phyloP scores from a whole-genome alignment of 331 rosid species.

The Malus hybrid region DNA sequence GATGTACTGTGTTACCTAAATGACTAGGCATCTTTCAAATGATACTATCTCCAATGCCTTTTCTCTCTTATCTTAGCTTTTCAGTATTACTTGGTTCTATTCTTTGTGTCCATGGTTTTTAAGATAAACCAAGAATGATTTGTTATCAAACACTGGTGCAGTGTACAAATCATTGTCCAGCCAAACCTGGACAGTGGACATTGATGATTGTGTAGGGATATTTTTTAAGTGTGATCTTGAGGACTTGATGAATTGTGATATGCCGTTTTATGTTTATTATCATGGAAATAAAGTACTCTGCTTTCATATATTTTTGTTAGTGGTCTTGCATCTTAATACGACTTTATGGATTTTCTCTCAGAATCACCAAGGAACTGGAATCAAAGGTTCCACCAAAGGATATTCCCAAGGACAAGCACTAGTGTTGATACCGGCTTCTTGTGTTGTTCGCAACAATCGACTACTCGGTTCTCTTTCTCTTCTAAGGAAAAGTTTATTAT shows the following conservation, averaged over 20 bases:
- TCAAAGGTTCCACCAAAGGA: constrained; percentile 55
- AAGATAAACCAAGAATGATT: background rate
- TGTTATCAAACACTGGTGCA: background rate
- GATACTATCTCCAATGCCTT: background rate
- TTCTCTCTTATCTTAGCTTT: background rate
- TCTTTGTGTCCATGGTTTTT: background rate
- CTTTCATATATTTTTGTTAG: background rate
- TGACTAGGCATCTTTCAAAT: background rate
- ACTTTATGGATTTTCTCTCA: constrained; percentile 26
- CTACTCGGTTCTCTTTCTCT: background rate
- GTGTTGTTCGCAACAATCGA: background rate
- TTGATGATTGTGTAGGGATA: background rate
- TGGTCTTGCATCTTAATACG: background rate
- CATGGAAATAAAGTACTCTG: background rate
- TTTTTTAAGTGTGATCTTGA: background rate
- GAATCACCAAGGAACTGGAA: constrained; percentile 62
- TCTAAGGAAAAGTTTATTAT: background rate
- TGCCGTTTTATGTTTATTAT: background rate
- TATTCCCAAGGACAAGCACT: constrained; percentile 49
- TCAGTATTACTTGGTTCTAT: background rate
- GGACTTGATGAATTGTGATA: background rate
- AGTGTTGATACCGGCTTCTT: constrained; percentile 11
- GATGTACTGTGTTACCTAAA: background rate
- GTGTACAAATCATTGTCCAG: background rate
- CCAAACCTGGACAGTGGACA: background rate